Evolutionary conservation across 2,329 filamentous ascomycete species (phyloP), one percentile per base, ranked within the genome.

Genomic region (Clonostachys byssicola): DNA sequence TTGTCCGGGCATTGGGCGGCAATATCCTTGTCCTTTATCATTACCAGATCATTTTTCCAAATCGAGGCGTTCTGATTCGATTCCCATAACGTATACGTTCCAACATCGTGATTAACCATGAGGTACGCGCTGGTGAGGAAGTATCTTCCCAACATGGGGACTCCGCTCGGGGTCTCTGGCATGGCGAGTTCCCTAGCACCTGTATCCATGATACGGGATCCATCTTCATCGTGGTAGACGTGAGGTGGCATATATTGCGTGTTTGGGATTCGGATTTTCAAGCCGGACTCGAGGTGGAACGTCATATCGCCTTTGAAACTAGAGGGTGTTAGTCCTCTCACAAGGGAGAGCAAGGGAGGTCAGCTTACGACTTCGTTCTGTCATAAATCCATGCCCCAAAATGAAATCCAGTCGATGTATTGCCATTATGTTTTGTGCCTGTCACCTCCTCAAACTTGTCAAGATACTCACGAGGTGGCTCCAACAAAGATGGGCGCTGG

Each of bases 91-190:
- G 64, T 66, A 23, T 65, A 67, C 0, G 56, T 60, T 1, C 54
- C 47, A 7, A 58, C 54, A 9, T 66, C 64, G 20, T 61, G 57
- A 38, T 66, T 56, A 8, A 67, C 60, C 64, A 67, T 66, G 1
- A 67, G 52, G 44, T 67, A 67, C 1, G 63, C 64, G 0, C 60
- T 51, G 0, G 62, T 65, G 12, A 65, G 51, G 40, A 67, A 67
- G 41, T 64, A 64, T 1, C 63, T 55, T 3, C 64, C 64, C 0
- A 67, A 49, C 0, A 56, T 61, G 0, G 59, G 51, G 0, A 53
- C 54, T 14, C 56, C 51, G 13, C 52, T 49, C 7, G 40, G 46
- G 1, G 59, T 12, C 3, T 43, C 46, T 14, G 54, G 58, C 5
- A 65, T 53, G 4, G 61, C 51, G 16, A 64, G 52, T n/a, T 60